These are phyloP conservation scores for Azolla pinnata DNA, from an alignment of 75 land plant genomes.

Conservation along the genomic window DNA sequence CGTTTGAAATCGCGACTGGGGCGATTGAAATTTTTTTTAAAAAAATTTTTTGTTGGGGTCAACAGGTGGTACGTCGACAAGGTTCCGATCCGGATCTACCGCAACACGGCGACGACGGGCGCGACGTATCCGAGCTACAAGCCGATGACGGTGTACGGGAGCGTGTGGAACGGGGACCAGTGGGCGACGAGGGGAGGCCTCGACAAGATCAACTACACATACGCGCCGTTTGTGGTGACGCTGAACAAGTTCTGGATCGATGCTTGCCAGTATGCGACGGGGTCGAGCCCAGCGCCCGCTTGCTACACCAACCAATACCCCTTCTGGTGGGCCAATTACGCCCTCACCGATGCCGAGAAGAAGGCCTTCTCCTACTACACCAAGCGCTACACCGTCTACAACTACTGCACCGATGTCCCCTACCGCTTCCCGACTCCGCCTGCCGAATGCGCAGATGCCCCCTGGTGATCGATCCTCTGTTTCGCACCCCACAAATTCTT, in stretches of 20 bases:
- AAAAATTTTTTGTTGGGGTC: too few species aligned
- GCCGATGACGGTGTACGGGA: constrained; percentile 40
- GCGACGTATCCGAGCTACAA: constrained; percentile 32
- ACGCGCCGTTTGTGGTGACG: constrained; percentile 35
- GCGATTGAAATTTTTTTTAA: too few species aligned
- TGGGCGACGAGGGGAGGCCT: constrained; percentile 55
- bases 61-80: constrained; percentile 42
- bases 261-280: constrained; percentile 36
- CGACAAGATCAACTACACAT: constrained; percentile 50
- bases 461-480: too few species aligned
- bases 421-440: too few species aligned
- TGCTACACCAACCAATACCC: background rate
- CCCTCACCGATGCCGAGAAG: constrained; percentile 2
- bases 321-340: constrained; percentile 4
- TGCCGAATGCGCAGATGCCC: too few species aligned
- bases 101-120: constrained; percentile 30
- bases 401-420: constrained; percentile 58
- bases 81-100: constrained; percentile 40
- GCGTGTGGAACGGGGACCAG: constrained; percentile 61
- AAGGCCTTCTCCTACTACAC: background rate
- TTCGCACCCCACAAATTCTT: too few species aligned
- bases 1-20: too few species aligned
- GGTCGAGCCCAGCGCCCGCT: background rate
- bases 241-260: constrained; percentile 30
- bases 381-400: constrained; percentile 36